These are phyloP conservation scores for Sindora glabra DNA, from an alignment of 306 rosid species.

Conservation along the genomic window DNA sequence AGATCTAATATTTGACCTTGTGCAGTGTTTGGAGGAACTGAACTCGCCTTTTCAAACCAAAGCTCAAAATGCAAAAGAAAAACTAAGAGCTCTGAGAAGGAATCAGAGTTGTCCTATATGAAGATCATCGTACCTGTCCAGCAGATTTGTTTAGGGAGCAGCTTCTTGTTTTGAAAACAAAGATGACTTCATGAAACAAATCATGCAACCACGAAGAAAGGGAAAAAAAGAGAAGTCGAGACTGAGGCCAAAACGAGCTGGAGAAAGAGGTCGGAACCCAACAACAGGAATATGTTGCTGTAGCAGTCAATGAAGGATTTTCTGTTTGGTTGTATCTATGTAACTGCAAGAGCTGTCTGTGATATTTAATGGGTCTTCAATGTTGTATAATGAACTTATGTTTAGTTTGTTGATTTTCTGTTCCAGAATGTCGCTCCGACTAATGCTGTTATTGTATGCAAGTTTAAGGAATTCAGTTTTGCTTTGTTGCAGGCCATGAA, in stretches of 20 bases:
- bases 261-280: neutral
- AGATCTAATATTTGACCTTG: neutral
- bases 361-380: neutral
- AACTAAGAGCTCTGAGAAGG: conserved; percentile 51
- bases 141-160: neutral
- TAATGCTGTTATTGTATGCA: too few relatives aligned
- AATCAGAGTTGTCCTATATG: conserved; percentile 49
- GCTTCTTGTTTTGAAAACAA: neutral
- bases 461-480: too few relatives aligned
- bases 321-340: too few relatives aligned
- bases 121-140: too few relatives aligned
- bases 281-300: too few relatives aligned
- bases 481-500: too few relatives aligned
- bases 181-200: neutral
- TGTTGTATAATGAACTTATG: too few relatives aligned
- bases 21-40: conserved; percentile 57
- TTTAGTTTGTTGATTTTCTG: too few relatives aligned
- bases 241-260: neutral
- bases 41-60: conserved; percentile 40
- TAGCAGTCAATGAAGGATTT: too few relatives aligned
- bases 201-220: neutral
- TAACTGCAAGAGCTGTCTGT: neutral
- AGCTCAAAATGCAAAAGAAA: conserved; percentile 55
- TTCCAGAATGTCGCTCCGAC: too few relatives aligned
- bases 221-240: neutral